Base-by-base conservation (phyloP, 495 filamentous ascomycete species). In the Talaromyces stipitatus region DNA sequence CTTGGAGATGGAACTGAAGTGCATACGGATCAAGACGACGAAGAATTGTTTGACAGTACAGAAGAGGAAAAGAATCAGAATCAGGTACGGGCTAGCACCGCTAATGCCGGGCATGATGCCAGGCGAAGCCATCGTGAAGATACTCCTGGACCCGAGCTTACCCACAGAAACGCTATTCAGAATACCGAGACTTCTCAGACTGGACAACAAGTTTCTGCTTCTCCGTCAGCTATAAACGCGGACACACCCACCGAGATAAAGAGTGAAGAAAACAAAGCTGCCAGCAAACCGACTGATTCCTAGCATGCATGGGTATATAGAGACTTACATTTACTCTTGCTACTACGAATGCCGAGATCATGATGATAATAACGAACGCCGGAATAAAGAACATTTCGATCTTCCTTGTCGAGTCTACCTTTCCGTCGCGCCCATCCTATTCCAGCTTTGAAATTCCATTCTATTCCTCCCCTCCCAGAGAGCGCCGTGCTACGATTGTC, bases 1-100 rank as follows among this genome's bases (percentile, higher is more conserved):
- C 80, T 98, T 36, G 91, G 94, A 33, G 91, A 97, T 76, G 94
- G 92, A 60, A 94, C 89, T 57, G 91, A 96, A 75, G 79, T 94
- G 60, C 72, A 91, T 54, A 88, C 88, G 41, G 91, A 90, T 63
- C 86, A 88, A 58, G 85, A 91, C 64, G 92, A 97, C 62, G 84
- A 85, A 29, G 89, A 96, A 59, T 90, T 97, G 81, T 92, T 95
- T 76, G 91, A 96, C 69, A 84, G 90, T 58, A 66, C 66, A 20
- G 80, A 83, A 54, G 90, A 91, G 57, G 89, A 95, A 68, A 88
- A 94, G 60, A 88, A 88, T 28, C 71, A 72, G 53, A 78, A 75
- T 60, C 82, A 85, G 68, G 80, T 81, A 48, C 74, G 73, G 64
- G 79, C 74, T 62, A 18, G 47, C 65, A 59, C 48, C 47, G n/a